A percentile compares a stretch with the other conserved stretches of the same genome.
Conservation (phyloP, 306 rosid species). For the Erythrophleum fordii region DNA sequence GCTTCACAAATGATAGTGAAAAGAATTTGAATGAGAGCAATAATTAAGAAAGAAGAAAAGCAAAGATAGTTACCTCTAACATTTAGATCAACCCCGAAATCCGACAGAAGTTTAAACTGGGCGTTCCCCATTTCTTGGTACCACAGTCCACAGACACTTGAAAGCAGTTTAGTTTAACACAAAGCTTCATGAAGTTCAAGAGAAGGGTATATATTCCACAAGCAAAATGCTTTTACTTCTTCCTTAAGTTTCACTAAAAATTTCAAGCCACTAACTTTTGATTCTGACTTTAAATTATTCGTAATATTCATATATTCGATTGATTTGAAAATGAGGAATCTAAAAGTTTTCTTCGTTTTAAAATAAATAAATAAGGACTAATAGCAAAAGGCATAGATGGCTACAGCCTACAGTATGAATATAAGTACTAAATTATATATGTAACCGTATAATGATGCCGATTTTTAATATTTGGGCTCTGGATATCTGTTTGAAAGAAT, state of each 20-base stretch:
- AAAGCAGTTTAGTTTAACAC: constrained; percentile 13
- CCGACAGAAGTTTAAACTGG: too few relatives aligned
- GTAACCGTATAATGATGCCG: constrained; percentile 7
- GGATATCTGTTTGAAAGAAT: too few relatives aligned
- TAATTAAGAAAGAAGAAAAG: too few relatives aligned
- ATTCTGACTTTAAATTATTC: constrained; percentile 16
- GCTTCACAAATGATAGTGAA: too few relatives aligned
- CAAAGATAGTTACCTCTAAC: too few relatives aligned
- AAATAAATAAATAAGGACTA: neutral
- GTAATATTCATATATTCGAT: neutral
- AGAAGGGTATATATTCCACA: constrained; percentile 53
- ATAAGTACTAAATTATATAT: neutral
- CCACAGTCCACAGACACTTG: constrained; percentile 11
- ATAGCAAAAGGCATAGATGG: constrained; percentile 24
- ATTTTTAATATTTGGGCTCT: too few relatives aligned
- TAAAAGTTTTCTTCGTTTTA: constrained; percentile 5
- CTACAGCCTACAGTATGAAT: neutral
- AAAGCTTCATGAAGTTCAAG: constrained; percentile 29
- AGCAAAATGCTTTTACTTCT: constrained; percentile 39
- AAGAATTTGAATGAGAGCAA: too few relatives aligned
- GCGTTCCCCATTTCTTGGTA: constrained; percentile 47
- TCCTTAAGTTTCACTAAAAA: neutral
- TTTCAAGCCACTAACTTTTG: constrained; percentile 25
- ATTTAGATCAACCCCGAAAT: too few relatives aligned
- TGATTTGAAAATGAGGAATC: constrained; percentile 5